Evolutionary conservation across 2,329 filamentous ascomycete genomes (phyloP).

Genomic region (Curvularia verruculosa): DNA sequence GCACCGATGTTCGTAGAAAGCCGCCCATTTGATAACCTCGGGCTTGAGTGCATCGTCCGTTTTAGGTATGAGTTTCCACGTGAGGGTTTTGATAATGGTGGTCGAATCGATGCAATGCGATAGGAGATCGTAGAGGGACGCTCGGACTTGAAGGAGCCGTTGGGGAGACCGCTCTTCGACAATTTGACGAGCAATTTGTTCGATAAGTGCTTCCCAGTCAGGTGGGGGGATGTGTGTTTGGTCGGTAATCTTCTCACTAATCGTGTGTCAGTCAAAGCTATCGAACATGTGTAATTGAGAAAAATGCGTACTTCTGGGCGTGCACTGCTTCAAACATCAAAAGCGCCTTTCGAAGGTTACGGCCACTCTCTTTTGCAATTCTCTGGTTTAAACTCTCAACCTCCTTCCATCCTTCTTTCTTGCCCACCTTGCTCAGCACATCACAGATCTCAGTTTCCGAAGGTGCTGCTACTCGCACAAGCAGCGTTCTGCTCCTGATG

Average conservation of each 20-base stretch:
- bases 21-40: constrained; percentile 93
- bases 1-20: constrained; percentile 96
- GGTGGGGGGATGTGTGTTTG: constrained; percentile 89
- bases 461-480: constrained; percentile 90
- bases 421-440: constrained; percentile 72
- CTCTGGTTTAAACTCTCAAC: constrained; percentile 77
- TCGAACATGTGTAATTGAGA: neutral
- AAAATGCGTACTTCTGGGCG: constrained; percentile 80
- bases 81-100: constrained; percentile 90
- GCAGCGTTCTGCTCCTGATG: constrained; percentile 86
- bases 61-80: constrained; percentile 86
- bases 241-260: constrained; percentile 87
- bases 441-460: constrained; percentile 82
- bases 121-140: constrained; percentile 94
- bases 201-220: constrained; percentile 94
- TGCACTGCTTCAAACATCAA: constrained; percentile 98
- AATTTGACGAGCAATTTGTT: constrained; percentile 89
- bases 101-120: constrained; percentile 97
- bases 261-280: constrained; percentile 15
- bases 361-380: constrained; percentile 87
- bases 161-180: constrained; percentile 91
- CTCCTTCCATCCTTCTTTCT: constrained; percentile 83
- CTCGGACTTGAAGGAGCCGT: constrained; percentile 83
- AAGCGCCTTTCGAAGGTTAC: constrained; percentile 86
- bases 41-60: constrained; percentile 89